Percentiles rank a stretch among this genome's conserved stretches.
These are phyloP conservation scores for Gigaspora rosea DNA, from an alignment of 192 early-diverging fungal genomes.

Conservation along the genomic window DNA sequence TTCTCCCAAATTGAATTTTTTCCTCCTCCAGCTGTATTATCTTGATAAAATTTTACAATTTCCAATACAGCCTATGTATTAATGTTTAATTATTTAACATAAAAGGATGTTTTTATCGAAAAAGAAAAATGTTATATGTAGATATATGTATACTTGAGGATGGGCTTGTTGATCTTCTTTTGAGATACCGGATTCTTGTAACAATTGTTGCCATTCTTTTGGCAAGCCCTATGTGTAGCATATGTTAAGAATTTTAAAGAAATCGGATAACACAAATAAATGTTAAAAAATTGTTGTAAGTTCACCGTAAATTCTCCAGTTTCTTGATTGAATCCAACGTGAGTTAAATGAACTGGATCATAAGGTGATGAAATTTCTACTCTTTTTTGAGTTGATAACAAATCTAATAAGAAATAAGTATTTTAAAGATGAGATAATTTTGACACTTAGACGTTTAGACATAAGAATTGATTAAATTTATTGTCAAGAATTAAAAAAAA, in stretches of 20 bases:
- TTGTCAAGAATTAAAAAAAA: neutral
- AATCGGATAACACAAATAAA: too few relatives aligned
- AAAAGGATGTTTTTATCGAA: neutral
- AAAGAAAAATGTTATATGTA: neutral
- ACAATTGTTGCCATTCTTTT: conserved; percentile 88
- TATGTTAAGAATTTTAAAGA: neutral
- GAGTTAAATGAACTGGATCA: conserved; percentile 96
- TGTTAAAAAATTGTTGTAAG: conserved; percentile 1
- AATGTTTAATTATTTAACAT: neutral
- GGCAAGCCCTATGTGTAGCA: conserved; percentile 75
- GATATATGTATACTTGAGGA: conserved; percentile 64
- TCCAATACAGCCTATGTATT: conserved; percentile 68
- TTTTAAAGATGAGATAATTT: neutral
- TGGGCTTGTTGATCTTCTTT: conserved; percentile 92
- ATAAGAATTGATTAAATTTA: neutral
- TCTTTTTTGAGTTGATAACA: conserved; percentile 68
- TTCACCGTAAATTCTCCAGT: conserved; percentile 91
- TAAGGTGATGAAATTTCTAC: conserved; percentile 93
- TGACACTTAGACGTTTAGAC: neutral
- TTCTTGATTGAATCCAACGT: conserved; percentile 96
- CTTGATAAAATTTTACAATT: conserved; percentile 83
- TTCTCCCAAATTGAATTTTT: conserved; percentile 53
- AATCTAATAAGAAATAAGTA: conserved; percentile 35
- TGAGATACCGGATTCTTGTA: conserved; percentile 92
- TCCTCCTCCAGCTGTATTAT: conserved; percentile 47